Base-by-base conservation (phyloP, 352 stramenopile genomes). In the Ophiocytium majus region DNA sequence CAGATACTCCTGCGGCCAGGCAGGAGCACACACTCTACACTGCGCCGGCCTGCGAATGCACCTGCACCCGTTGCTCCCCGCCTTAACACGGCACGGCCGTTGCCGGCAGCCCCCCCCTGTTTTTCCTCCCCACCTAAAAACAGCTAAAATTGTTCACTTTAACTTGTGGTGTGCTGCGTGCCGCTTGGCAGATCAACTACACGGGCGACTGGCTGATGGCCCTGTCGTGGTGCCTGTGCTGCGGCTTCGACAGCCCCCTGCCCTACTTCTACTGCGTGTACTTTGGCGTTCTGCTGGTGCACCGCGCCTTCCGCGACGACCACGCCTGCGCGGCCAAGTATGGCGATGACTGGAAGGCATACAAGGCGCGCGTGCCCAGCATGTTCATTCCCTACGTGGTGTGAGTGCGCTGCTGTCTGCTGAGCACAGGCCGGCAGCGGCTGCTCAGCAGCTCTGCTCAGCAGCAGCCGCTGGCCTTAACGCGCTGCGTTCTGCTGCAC, bases 181-280 rank as follows among this genome's bases (percentile, higher is more conserved):
- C 32, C 14, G 43, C 14, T 14, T 14, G 14, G 14, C 66, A 78
- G 86, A 90, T 90, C 9, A 92, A 92, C 81, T 92, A 92, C 86
- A 91, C 90, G 1, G 93, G 94, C 34, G 94, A 98, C 88, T 97
- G 93, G 91, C 87, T 96, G 64, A 96, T 97, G 92, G 93, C 92
- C 50, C 88, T 98, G 28, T 86, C 90, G 31, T 92, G 90, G 90
- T 92, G 90, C 80, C 80, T 91, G 32, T 85, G 89, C 63, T 90
- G 87, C 57, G 90, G 90, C 1, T 91, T 89, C 79, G 63, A 74
- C 31, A 87, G 66, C 71, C 84, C 88, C 10, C 90, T 98, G 32
- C 93, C 94, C 0, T 97, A 97, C 83, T 97, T 95, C 88, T 97
- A 98, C 89, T 90, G 91, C n/a, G 92, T 95, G 57, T 98, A 97